These are phyloP conservation scores for Paracamarosporium sp. DNA, from an alignment of 2,329 filamentous ascomycete genomes.

Conservation along the genomic window DNA sequence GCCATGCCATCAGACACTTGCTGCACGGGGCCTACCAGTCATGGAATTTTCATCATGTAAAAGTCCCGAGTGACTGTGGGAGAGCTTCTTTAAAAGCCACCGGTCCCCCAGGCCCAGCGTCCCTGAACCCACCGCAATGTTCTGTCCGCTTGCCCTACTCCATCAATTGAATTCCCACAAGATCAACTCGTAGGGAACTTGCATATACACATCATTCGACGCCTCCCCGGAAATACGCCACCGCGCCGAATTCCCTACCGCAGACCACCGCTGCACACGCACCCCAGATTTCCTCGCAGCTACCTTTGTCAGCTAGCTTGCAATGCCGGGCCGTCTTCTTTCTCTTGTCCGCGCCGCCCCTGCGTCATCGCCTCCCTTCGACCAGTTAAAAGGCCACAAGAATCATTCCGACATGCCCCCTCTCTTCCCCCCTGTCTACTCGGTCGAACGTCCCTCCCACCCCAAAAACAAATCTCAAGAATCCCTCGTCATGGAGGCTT, in stretches of 20 bases:
- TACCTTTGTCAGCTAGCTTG: constrained; percentile 9
- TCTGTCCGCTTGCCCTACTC: constrained; percentile 34
- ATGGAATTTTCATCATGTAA: constrained; percentile 43
- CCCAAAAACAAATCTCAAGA: constrained; percentile 38
- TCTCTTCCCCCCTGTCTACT: constrained; percentile 44
- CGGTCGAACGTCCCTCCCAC: constrained; percentile 39
- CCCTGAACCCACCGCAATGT: constrained; percentile 34
- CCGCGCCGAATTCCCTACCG: constrained; percentile 25
- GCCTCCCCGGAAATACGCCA: constrained; percentile 23
- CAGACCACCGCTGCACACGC: constrained; percentile 19
- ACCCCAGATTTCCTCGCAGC: constrained; percentile 34
- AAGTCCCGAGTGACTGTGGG: constrained; percentile 9
- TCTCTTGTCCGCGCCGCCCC: constrained; percentile 41
- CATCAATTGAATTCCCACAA: constrained; percentile 45
- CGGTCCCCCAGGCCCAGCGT: constrained; percentile 13
- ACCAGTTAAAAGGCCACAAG: constrained; percentile 32
- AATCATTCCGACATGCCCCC: constrained; percentile 22
- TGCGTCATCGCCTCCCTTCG: constrained; percentile 30
- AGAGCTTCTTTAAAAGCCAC: constrained; percentile 26
- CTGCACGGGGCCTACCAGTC: constrained; percentile 31
- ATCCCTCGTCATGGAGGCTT: constrained; percentile 47
- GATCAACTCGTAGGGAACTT: constrained; percentile 34
- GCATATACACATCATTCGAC: constrained; percentile 12
- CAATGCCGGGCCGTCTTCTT: constrained; percentile 45
- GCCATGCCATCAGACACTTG: constrained; percentile 37